Evolutionary conservation across 805 yeast species (phyloP).

Genomic region (Spathaspora gorwiae): DNA sequence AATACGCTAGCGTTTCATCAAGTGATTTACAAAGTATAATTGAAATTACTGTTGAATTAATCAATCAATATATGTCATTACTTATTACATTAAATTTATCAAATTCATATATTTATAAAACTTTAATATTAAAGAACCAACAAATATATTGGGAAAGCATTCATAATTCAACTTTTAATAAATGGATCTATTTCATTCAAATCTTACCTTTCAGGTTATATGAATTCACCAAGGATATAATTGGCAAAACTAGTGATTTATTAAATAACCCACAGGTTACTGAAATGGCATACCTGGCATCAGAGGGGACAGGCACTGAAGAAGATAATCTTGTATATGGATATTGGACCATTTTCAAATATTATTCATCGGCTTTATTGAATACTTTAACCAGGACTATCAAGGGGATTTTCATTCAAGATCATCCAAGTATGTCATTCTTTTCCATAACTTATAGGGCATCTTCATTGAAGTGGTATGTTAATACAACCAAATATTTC

Average conservation of each 20-base stretch:
- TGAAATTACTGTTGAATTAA: slow-evolving; percentile 9
- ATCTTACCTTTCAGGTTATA: slow-evolving; percentile 25
- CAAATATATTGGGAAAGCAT: slow-evolving; percentile 33
- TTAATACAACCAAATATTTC: slow-evolving; percentile 4
- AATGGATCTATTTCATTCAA: slow-evolving; percentile 31
- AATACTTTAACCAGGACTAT: slow-evolving; percentile 6
- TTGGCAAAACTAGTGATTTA: neutral
- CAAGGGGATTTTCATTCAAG: slow-evolving; percentile 7
- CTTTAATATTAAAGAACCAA: slow-evolving; percentile 28
- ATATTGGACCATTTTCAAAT: slow-evolving; percentile 5
- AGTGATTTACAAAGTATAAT: neutral
- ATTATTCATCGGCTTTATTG: slow-evolving; percentile 3
- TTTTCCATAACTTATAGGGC: slow-evolving; percentile 2
- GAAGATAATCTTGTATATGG: slow-evolving; percentile 15
- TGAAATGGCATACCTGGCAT: neutral
- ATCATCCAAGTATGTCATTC: slow-evolving; percentile 14
- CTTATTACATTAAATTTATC: slow-evolving; percentile 25
- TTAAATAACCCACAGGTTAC: slow-evolving; percentile 2
- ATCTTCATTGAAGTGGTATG: neutral
- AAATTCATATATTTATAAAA: slow-evolving; percentile 29
- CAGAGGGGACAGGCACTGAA: slow-evolving; percentile 8
- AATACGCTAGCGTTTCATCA: neutral
- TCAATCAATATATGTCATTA: slow-evolving; percentile 21
- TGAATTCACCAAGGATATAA: slow-evolving; percentile 9
- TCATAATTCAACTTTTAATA: slow-evolving; percentile 18